Conservation (phyloP, 352 stramenopile species). For the Pythium rishiriense region DNA sequence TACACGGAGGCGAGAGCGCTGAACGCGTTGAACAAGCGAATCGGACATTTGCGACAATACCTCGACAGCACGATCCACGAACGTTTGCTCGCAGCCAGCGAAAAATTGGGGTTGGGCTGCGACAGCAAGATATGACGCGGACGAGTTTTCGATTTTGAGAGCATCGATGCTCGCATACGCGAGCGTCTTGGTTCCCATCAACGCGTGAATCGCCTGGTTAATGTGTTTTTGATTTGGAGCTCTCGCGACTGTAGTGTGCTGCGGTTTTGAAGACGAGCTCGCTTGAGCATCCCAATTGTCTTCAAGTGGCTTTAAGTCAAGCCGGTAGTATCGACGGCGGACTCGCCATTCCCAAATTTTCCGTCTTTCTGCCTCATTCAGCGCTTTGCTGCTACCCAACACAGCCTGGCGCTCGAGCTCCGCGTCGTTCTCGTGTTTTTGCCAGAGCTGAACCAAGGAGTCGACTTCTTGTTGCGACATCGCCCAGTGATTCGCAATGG, state of each 20-base stretch:
- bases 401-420: background rate
- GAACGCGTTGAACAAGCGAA: conserved; percentile 38
- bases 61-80: conserved; percentile 43
- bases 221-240: conserved; percentile 52
- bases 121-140: conserved; percentile 43
- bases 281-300: background rate
- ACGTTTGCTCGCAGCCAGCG: conserved; percentile 47
- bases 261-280: background rate
- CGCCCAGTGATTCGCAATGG: conserved; percentile 37
- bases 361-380: conserved; percentile 8
- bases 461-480: conserved; percentile 12
- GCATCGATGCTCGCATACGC: conserved; percentile 35
- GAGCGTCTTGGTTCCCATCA: conserved; percentile 35
- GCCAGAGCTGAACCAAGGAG: conserved; percentile 14
- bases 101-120: conserved; percentile 43
- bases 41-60: conserved; percentile 38
- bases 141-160: conserved; percentile 22
- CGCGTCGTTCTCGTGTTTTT: conserved; percentile 1
- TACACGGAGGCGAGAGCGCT: conserved; percentile 41
- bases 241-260: background rate
- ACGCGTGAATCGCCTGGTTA: conserved; percentile 35
- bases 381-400: background rate
- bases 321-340: conserved; percentile 14
- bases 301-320: conserved; percentile 6
- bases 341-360: conserved; percentile 16